Conservation (phyloP, 1,284 basidiomycete species). For the Ganoderma meredithae region DNA sequence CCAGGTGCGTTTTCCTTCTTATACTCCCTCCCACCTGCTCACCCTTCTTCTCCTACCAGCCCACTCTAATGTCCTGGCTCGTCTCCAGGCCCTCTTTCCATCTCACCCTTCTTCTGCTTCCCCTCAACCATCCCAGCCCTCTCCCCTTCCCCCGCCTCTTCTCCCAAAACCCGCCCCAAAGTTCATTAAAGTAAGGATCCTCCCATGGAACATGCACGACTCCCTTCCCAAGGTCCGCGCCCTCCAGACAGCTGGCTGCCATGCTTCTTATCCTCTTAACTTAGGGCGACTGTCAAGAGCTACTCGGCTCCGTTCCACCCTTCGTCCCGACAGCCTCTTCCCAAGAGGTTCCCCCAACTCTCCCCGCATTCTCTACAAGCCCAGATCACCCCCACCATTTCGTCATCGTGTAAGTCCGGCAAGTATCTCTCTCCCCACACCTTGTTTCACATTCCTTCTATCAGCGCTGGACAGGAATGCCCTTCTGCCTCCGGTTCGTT, state of each 20-base stretch:
- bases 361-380: constrained; percentile 56
- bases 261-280: not conserved
- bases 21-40: not conserved
- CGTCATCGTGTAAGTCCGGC: constrained; percentile 69
- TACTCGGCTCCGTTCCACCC: constrained; percentile 71
- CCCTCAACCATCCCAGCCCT: constrained; percentile 28
- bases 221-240: constrained; percentile 68
- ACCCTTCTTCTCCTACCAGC: constrained; percentile 24
- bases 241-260: constrained; percentile 4
- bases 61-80: constrained; percentile 47
- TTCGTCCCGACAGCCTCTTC: constrained; percentile 48
- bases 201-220: constrained; percentile 84
- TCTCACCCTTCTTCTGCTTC: constrained; percentile 33
- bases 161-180: constrained; percentile 44
- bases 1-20: constrained; percentile 18
- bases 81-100: constrained; percentile 52
- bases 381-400: constrained; percentile 81
- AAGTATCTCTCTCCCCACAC: constrained; percentile 16
- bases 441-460: constrained; percentile 21
- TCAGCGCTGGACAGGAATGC: constrained; percentile 84
- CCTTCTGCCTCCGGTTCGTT: constrained; percentile 70
- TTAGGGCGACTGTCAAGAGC: constrained; percentile 78
- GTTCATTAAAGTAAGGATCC: constrained; percentile 56
- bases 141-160: constrained; percentile 31
- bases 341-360: constrained; percentile 36